Conservation (phyloP, 1,284 basidiomycete species). For the Ganoderma meredithae region DNA sequence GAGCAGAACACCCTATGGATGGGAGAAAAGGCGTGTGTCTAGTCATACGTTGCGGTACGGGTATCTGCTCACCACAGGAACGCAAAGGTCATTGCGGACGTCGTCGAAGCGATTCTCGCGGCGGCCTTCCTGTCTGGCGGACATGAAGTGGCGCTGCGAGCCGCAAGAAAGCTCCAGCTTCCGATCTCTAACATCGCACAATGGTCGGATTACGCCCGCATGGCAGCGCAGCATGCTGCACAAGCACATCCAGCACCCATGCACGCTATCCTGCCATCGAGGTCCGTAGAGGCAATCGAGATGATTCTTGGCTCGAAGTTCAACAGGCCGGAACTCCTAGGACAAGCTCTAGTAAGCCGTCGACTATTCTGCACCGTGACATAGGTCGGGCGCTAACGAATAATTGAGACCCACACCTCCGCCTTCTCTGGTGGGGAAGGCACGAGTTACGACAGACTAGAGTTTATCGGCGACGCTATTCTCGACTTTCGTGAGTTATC, state of each 20-base stretch:
- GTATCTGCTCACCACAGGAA: neutral
- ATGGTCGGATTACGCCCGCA: slow-evolving; percentile 73
- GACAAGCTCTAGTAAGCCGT: slow-evolving; percentile 71
- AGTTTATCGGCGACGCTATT: slow-evolving; percentile 85
- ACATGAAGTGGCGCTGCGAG: slow-evolving; percentile 65
- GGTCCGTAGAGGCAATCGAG: slow-evolving; percentile 64
- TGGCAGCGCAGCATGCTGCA: slow-evolving; percentile 44
- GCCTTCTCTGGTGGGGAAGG: slow-evolving; percentile 56
- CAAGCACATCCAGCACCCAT: slow-evolving; percentile 42
- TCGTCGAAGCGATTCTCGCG: slow-evolving; percentile 82
- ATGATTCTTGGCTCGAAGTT: slow-evolving; percentile 68
- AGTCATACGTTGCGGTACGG: slow-evolving; percentile 1
- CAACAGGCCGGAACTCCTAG: slow-evolving; percentile 64
- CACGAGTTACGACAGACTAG: slow-evolving; percentile 74
- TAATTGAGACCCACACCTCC: slow-evolving; percentile 67
- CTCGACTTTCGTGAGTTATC: slow-evolving; percentile 74
- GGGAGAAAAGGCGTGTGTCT: slow-evolving; percentile 71
- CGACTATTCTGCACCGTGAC: neutral
- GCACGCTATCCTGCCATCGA: slow-evolving; percentile 37
- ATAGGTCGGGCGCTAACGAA: neutral
- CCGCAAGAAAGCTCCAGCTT: slow-evolving; percentile 67
- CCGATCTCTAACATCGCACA: slow-evolving; percentile 64
- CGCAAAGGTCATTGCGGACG: slow-evolving; percentile 79
- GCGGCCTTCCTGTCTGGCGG: slow-evolving; percentile 80
- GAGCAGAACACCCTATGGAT: slow-evolving; percentile 63